Evolutionary conservation across 2,329 filamentous ascomycete species (phyloP).

Genomic region (Fusarium sacchari): DNA sequence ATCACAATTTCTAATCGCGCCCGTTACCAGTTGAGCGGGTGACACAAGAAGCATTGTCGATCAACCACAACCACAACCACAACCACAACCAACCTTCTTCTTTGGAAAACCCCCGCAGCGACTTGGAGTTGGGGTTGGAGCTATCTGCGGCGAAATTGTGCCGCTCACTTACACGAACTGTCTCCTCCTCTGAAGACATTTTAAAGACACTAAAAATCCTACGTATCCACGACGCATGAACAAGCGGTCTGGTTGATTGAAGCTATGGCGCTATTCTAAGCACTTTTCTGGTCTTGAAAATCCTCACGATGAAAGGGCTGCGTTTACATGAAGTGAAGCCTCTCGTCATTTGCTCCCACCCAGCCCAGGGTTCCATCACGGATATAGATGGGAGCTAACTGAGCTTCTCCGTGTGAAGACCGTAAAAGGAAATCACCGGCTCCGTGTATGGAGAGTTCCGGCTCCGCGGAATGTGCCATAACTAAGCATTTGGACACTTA

Average conservation of each 20-base stretch:
- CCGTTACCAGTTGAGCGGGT: constrained; percentile 4
- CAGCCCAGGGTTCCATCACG: background rate
- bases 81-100: constrained; percentile 6
- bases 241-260: constrained; percentile 4
- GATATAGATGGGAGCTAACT: background rate
- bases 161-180: constrained; percentile 9
- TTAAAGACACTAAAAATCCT: background rate
- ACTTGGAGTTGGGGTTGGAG: background rate
- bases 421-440: constrained; percentile 19
- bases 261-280: constrained; percentile 32
- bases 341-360: background rate
- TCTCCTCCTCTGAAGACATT: background rate
- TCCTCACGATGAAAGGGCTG: constrained; percentile 16
- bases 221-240: constrained; percentile 1
- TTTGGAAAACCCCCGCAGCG: background rate
- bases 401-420: background rate
- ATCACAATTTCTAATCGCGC: constrained; percentile 7
- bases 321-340: constrained; percentile 9
- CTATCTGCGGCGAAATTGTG: background rate
- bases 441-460: constrained; percentile 25
- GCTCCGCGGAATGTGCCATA: constrained; percentile 16
- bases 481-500: background rate
- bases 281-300: background rate
- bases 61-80: constrained; percentile 18
- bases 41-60: constrained; percentile 12